Conservation (phyloP, 1,284 basidiomycete species). For the Cerrena zonata region DNA sequence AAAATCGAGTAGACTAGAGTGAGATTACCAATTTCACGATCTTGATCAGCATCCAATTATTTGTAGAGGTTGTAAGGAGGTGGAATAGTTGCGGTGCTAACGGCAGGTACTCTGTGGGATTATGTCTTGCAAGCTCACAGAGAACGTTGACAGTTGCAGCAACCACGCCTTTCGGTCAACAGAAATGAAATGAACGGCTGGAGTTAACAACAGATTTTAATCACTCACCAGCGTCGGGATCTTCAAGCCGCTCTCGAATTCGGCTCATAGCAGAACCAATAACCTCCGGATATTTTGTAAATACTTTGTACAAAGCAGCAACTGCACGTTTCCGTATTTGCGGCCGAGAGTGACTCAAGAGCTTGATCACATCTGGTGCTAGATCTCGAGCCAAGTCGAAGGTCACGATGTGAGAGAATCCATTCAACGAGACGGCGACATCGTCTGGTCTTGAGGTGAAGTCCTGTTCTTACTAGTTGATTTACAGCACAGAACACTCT, state of each 20-base stretch:
- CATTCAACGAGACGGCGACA: constrained; percentile 78
- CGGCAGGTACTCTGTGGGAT: constrained; percentile 74
- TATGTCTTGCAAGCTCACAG: constrained; percentile 82
- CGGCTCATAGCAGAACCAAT: constrained; percentile 61
- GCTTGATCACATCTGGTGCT: constrained; percentile 77
- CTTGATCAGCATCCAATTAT: constrained; percentile 99
- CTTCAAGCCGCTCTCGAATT: constrained; percentile 81
- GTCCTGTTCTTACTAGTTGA: constrained; percentile 50
- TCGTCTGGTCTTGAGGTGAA: constrained; percentile 73
- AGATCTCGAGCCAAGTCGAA: constrained; percentile 86
- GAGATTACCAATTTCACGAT: constrained; percentile 84
- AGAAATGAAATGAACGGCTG: constrained; percentile 7
- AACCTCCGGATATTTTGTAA: constrained; percentile 76
- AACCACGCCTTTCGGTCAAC: constrained; percentile 92
- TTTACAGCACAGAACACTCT: background rate
- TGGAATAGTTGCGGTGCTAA: constrained; percentile 92
- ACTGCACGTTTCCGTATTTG: constrained; percentile 87
- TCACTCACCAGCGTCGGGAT: constrained; percentile 70
- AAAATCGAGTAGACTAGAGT: constrained; percentile 8
- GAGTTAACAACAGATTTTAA: constrained; percentile 2
- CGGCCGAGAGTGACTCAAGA: constrained; percentile 87
- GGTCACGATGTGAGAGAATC: constrained; percentile 84
- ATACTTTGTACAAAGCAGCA: constrained; percentile 73
- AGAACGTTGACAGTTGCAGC: constrained; percentile 90
- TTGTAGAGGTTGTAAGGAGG: constrained; percentile 88